Percentiles rank a stretch among this genome's conserved stretches.
These are phyloP conservation scores for Penicillium sclerotigenum DNA, from an alignment of 2,329 filamentous ascomycete species.

Conservation along the genomic window DNA sequence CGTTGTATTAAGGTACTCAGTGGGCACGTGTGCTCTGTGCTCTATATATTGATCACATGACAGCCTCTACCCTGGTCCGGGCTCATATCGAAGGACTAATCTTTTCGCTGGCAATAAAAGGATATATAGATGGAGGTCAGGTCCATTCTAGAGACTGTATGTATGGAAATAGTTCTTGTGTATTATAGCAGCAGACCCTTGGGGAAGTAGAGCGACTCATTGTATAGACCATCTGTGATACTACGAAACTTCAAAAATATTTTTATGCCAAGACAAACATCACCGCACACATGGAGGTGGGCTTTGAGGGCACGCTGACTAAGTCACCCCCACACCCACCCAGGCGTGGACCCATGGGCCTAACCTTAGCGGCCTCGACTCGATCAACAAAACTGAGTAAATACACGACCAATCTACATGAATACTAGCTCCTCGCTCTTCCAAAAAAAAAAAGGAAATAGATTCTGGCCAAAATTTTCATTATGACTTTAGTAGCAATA, in stretches of 20 bases:
- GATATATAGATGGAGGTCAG: no score
- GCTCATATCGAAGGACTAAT: not conserved
- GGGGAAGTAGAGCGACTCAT: not conserved
- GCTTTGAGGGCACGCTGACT: no score
- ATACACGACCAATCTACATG: not conserved
- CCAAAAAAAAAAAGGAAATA: not conserved
- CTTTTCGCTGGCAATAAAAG: not conserved
- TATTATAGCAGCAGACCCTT: not conserved
- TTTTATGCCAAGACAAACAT: not conserved
- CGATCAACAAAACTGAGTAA: not conserved
- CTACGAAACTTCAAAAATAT: not conserved
- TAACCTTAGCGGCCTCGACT: no score
- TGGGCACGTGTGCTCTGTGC: not conserved
- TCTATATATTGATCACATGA: not conserved
- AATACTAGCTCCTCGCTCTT: not conserved
- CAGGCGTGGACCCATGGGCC: no score
- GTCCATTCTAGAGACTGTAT: not conserved
- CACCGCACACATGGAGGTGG: no score
- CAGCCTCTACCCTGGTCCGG: not conserved
- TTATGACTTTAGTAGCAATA: slow-evolving; percentile 58
- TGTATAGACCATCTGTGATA: not conserved
- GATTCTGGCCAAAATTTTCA: not conserved
- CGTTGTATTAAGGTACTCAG: not conserved
- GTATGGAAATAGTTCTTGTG: not conserved
- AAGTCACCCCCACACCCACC: not conserved